A percentile compares a stretch with the other conserved stretches of the same genome.
Conservation (phyloP, 2,329 filamentous ascomycete genomes). For the Alternaria hordeiaustralica region DNA sequence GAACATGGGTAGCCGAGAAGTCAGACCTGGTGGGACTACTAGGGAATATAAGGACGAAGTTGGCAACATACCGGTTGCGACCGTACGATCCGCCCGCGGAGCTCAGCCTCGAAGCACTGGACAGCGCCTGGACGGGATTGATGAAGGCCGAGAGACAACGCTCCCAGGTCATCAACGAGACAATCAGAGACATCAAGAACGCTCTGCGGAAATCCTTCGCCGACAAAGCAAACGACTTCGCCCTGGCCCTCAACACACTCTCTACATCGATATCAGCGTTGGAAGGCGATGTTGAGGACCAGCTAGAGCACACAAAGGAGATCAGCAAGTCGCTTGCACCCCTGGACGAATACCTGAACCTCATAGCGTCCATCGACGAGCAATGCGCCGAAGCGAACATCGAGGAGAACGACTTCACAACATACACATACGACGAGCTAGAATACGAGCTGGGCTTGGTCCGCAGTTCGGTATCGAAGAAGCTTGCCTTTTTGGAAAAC, state of each 20-base stretch:
- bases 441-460: slow-evolving; percentile 92
- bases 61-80: slow-evolving; percentile 89
- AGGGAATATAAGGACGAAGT: slow-evolving; percentile 98
- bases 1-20: slow-evolving; percentile 97
- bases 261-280: slow-evolving; percentile 95
- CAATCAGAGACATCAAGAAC: slow-evolving; percentile 98
- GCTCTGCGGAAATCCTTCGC: slow-evolving; percentile 89
- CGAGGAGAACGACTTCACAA: slow-evolving; percentile 99
- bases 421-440: slow-evolving; percentile 96
- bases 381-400: slow-evolving; percentile 97
- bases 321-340: slow-evolving; percentile 86
- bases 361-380: slow-evolving; percentile 83
- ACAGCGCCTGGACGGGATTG: slow-evolving; percentile 79
- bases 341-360: slow-evolving; percentile 87
- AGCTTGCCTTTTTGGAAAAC: slow-evolving; percentile 95
- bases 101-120: slow-evolving; percentile 80
- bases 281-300: slow-evolving; percentile 95
- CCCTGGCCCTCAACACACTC: slow-evolving; percentile 91
- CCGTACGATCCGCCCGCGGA: slow-evolving; percentile 90
- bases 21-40: slow-evolving; percentile 90
- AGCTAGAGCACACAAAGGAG: slow-evolving; percentile 83
- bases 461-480: slow-evolving; percentile 91
- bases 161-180: slow-evolving; percentile 96
- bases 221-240: slow-evolving; percentile 98
- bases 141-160: slow-evolving; percentile 85